These are phyloP conservation scores for Nitzschia putrida DNA, from an alignment of 108 stramenopile genomes.

Conservation along the genomic window DNA sequence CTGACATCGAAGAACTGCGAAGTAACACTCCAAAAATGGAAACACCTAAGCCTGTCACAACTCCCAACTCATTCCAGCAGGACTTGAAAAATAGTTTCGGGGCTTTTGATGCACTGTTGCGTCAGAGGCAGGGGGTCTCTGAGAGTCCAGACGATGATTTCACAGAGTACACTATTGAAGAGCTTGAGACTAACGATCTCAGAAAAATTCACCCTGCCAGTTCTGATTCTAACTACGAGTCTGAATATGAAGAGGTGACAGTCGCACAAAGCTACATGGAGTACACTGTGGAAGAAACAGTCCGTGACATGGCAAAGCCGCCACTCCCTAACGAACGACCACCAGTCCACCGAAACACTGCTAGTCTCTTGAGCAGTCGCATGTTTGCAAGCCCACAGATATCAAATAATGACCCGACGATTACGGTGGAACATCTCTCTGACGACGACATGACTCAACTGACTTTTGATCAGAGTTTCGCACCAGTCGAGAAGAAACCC, in stretches of 20 bases:
- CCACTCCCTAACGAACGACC: neutral
- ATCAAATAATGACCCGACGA: conserved; percentile 3
- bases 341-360: conserved; percentile 4
- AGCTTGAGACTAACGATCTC: neutral
- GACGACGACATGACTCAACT: conserved; percentile 45
- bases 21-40: too few species aligned
- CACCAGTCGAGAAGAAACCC: neutral
- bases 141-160: conserved; percentile 8
- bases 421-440: conserved; percentile 7
- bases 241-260: conserved; percentile 27
- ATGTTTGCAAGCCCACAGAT: conserved; percentile 21
- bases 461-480: conserved; percentile 31
- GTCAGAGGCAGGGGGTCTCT: neutral
- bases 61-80: too few species aligned
- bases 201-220: neutral
- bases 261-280: conserved; percentile 37
- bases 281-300: conserved; percentile 33
- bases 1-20: too few species aligned
- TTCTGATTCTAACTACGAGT: conserved; percentile 11
- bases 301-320: conserved; percentile 3
- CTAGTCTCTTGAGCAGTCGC: conserved; percentile 34
- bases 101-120: conserved; percentile 34
- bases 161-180: conserved; percentile 27
- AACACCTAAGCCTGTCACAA: too few species aligned
- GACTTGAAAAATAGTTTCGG: conserved; percentile 27